Percentiles rank a stretch among this genome's conserved stretches.
Conservation (phyloP, 2,329 filamentous ascomycete species). For the Lachnellula arida region DNA sequence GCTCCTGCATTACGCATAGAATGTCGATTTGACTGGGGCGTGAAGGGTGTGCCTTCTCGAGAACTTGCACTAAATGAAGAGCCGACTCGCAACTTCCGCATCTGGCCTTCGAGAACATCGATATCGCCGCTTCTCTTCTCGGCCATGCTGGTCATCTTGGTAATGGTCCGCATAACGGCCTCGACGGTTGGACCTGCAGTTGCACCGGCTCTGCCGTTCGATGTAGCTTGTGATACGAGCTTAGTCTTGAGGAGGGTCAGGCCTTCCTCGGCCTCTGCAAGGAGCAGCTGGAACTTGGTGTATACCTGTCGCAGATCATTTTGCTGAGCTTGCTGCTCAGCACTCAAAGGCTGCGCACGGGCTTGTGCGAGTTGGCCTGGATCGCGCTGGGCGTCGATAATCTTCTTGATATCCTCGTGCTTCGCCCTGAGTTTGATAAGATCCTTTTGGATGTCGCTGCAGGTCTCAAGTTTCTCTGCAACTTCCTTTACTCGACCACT, state of each 20-base stretch:
- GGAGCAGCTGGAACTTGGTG: conserved; percentile 64
- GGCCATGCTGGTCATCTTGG: conserved; percentile 87
- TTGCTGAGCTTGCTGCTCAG: conserved; percentile 80
- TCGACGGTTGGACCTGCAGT: conserved; percentile 70
- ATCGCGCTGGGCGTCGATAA: conserved; percentile 66
- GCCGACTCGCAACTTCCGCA: conserved; percentile 63
- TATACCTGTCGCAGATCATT: conserved; percentile 76
- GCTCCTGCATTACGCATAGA: conserved; percentile 20
- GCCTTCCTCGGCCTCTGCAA: conserved; percentile 75
- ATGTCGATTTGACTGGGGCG: conserved; percentile 26
- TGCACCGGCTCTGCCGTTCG: conserved; percentile 46
- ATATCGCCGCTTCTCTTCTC: conserved; percentile 89
- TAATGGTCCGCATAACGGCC: conserved; percentile 84
- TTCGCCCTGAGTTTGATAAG: conserved; percentile 68
- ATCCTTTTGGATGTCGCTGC: conserved; percentile 65
- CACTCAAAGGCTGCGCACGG: conserved; percentile 69
- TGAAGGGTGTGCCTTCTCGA: conserved; percentile 41
- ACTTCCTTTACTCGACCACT: conserved; percentile 64
- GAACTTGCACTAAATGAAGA: conserved; percentile 33
- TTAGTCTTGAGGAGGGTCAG: conserved; percentile 75
- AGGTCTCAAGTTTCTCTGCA: conserved; percentile 61
- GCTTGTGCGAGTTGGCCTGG: conserved; percentile 60
- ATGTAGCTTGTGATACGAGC: conserved; percentile 53
- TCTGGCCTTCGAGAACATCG: conserved; percentile 81
- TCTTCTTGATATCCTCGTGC: conserved; percentile 71